Percentiles rank a stretch among this genome's conserved stretches.
phyloP scores from a whole-genome alignment of 495 filamentous ascomycete genomes.

The Jackrogersella minutella region DNA sequence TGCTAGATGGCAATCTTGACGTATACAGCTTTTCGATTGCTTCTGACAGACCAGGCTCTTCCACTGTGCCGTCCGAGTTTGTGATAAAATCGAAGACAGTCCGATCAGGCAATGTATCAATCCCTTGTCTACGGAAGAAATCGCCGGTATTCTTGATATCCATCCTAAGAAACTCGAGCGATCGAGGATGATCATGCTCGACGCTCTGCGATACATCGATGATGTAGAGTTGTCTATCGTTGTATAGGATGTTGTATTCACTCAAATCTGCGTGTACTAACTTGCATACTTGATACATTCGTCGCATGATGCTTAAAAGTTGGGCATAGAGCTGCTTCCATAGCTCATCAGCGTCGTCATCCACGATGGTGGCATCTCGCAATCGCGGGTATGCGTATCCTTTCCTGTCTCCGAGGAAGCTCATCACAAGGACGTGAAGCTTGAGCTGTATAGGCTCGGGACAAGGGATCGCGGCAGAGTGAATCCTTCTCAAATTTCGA shows the following conservation, averaged over 20 bases:
- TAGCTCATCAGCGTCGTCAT: constrained; percentile 69
- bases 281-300: constrained; percentile 86
- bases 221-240: constrained; percentile 82
- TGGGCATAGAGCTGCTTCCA: constrained; percentile 84
- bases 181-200: constrained; percentile 92
- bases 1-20: constrained; percentile 40
- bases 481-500: constrained; percentile 85
- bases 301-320: constrained; percentile 85
- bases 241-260: constrained; percentile 96
- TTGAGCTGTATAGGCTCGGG: constrained; percentile 89
- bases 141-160: constrained; percentile 95
- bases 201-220: constrained; percentile 98
- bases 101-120: constrained; percentile 78
- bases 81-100: constrained; percentile 82
- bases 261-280: constrained; percentile 96
- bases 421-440: constrained; percentile 91
- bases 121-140: constrained; percentile 86
- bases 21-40: constrained; percentile 59
- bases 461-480: constrained; percentile 83
- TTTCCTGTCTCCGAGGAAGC: constrained; percentile 85
- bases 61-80: constrained; percentile 57
- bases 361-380: constrained; percentile 56
- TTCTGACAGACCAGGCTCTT: constrained; percentile 55
- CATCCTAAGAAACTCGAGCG: constrained; percentile 92
- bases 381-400: constrained; percentile 87